Base-by-base conservation (phyloP, 805 yeast genomes). In the Blastobotrys mokoenaii region DNA sequence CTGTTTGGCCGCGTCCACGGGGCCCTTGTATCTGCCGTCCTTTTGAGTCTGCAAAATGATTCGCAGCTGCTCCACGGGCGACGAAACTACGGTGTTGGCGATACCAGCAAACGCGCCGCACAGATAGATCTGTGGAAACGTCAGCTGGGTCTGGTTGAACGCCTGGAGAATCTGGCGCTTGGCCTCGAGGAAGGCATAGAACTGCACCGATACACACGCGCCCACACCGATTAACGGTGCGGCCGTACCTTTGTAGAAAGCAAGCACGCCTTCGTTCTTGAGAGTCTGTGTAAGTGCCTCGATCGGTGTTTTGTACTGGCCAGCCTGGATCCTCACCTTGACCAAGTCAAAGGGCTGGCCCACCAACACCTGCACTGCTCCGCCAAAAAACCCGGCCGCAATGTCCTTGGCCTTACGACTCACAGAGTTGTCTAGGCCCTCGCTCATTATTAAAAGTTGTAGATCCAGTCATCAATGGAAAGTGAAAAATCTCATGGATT, bases 141-240 rank as follows among this genome's bases (percentile, higher is more conserved):
- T 72, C 45, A 79, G 60, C 25, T 63, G 64, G 4, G 40, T 10
- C 42, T 46, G 44, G 17, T 56, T 51, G 31, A 62, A 55, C 5
- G 61, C 61, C 45, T 73, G 56, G 17, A 80, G 51, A 16, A 43
- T 25, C 57, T 76, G 83, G 47, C 90, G 66, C 55, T 76, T 77
- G 31, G 83, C 71, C 56, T 80, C 86, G 56, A 78, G 84, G 55
- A 79, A 82, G 1, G 86, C 84, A 54, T 79, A 80, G 59, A 80
- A 80, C 55, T 80, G 86, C 29, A 79, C 63, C 1, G 83, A 77
- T 6, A 80, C 86, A 65, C 86, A 80, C 1, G 75, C 79, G 0
- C 84, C 79, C 3, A 80, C 86, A 5, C 85, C 84, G 39, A 80
- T 51, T 44, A 80, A 66, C n/a, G 85, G 85, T 2, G 84, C 84